Percentiles rank a stretch among this genome's conserved stretches.
These are phyloP conservation scores for Eutypa lata DNA, from an alignment of 2,329 filamentous ascomycete species.

Conservation along the genomic window DNA sequence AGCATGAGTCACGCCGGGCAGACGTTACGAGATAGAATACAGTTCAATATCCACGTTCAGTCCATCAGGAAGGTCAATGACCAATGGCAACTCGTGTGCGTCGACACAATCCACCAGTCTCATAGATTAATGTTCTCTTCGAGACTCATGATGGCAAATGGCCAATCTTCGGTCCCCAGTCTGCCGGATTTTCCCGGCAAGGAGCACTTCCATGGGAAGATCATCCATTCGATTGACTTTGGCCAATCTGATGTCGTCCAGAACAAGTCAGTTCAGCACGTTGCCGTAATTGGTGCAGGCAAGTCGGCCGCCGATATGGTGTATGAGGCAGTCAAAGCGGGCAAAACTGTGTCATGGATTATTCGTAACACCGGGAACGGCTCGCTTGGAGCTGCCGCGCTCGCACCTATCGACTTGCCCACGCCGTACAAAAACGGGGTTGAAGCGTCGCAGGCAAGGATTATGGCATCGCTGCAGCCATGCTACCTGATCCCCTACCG, in stretches of 20 bases:
- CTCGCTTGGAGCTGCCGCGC: conserved; percentile 26
- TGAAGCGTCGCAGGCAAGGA: conserved; percentile 18
- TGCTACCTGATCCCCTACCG: conserved; percentile 14
- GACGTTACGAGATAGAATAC: conserved; percentile 19
- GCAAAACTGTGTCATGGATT: conserved; percentile 30
- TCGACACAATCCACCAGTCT: conserved; percentile 9
- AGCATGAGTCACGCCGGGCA: conserved; percentile 14
- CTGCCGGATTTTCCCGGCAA: conserved; percentile 26
- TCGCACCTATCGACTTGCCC: conserved; percentile 21
- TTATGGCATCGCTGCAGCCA: conserved; percentile 19
- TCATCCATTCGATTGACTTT: conserved; percentile 32
- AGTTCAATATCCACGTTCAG: conserved; percentile 15
- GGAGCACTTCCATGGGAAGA: conserved; percentile 23
- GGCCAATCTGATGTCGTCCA: conserved; percentile 23
- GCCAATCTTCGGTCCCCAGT: conserved; percentile 15
- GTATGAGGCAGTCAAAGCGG: conserved; percentile 30
- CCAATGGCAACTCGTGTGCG: conserved; percentile 18
- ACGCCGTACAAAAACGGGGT: conserved; percentile 23
- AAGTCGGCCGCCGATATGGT: conserved; percentile 37
- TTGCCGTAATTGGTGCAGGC: conserved; percentile 31
- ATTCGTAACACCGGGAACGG: conserved; percentile 28
- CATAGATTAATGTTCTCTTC: conserved; percentile 5
- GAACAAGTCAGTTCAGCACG: conserved; percentile 17
- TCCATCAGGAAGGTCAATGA: conserved; percentile 15
- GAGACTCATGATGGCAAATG: conserved; percentile 15